Conservation (phyloP, 441 rosid genomes). For the Euphorbia corollata region DNA sequence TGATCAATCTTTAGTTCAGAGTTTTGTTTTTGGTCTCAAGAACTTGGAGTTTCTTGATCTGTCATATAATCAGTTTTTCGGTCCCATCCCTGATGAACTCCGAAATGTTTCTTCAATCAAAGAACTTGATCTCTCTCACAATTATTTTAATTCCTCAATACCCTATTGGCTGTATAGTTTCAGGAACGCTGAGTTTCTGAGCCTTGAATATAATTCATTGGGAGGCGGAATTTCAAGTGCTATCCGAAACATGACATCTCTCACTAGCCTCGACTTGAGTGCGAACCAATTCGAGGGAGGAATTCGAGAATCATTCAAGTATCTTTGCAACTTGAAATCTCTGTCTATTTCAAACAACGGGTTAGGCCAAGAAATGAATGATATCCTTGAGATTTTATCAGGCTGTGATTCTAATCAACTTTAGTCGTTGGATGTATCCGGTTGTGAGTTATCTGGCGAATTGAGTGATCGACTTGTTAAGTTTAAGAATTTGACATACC, state of each 20-base stretch:
- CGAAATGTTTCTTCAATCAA: background rate
- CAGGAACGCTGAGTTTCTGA: conserved; percentile 2
- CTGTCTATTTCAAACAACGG: background rate
- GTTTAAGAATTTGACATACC: background rate
- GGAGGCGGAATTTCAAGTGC: conserved; percentile 10
- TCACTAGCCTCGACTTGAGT: conserved; percentile 10
- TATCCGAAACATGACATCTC: conserved; percentile 13
- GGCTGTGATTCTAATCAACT: background rate
- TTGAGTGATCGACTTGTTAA: conserved; percentile 2
- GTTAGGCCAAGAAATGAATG: conserved; percentile 3
- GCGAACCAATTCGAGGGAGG: background rate
- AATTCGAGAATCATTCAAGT: conserved; percentile 12
- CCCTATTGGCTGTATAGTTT: conserved; percentile 13
- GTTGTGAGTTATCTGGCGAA: background rate
- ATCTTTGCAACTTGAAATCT: conserved; percentile 11
- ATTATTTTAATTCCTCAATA: background rate
- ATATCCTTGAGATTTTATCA: conserved; percentile 7
- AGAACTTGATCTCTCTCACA: background rate
- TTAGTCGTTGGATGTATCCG: background rate
- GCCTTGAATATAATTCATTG: background rate
- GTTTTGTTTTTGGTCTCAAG: background rate
- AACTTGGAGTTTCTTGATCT: background rate
- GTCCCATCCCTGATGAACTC: background rate
- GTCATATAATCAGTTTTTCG: background rate
- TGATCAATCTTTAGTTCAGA: background rate